Evolutionary conservation across 2,329 filamentous ascomycete species (phyloP).

Genomic region (Phyllosticta citribraziliensis): DNA sequence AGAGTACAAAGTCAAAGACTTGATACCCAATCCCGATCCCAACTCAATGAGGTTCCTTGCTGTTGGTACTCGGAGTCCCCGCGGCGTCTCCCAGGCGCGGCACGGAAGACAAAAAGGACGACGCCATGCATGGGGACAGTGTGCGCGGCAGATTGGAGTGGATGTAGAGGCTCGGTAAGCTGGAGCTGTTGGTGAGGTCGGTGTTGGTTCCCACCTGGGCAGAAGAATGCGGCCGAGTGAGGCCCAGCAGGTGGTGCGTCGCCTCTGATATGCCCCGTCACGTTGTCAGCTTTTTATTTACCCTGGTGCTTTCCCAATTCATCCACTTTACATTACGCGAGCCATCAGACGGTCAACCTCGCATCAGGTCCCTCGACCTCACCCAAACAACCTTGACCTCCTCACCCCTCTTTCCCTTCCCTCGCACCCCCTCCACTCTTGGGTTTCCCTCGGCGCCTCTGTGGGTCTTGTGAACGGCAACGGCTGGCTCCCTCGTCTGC

Average conservation of each 20-base stretch:
- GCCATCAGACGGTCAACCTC: constrained; percentile 5
- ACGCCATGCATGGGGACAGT: neutral
- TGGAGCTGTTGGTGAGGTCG: neutral
- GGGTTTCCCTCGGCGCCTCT: neutral
- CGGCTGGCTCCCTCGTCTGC: neutral
- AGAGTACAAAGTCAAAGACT: neutral
- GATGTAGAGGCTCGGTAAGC: neutral
- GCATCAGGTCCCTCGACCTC: neutral
- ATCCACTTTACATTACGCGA: constrained; percentile 6
- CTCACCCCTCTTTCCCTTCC: neutral
- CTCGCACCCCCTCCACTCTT: neutral
- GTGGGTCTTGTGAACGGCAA: neutral
- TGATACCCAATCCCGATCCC: neutral
- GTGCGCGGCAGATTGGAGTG: neutral
- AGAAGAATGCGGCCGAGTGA: neutral
- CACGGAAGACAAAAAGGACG: neutral
- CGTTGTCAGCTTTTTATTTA: constrained; percentile 10
- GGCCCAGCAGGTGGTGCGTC: neutral
- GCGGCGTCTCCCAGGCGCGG: neutral
- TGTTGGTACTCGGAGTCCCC: neutral
- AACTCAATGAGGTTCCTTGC: neutral
- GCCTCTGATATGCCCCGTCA: constrained; percentile 6
- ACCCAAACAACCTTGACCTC: neutral
- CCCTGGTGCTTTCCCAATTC: constrained; percentile 10
- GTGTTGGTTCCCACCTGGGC: neutral